Evolutionary conservation across 441 rosid species (phyloP), one percentile per base, ranked within the genome.

Genomic region (Theobroma grandiflorum): DNA sequence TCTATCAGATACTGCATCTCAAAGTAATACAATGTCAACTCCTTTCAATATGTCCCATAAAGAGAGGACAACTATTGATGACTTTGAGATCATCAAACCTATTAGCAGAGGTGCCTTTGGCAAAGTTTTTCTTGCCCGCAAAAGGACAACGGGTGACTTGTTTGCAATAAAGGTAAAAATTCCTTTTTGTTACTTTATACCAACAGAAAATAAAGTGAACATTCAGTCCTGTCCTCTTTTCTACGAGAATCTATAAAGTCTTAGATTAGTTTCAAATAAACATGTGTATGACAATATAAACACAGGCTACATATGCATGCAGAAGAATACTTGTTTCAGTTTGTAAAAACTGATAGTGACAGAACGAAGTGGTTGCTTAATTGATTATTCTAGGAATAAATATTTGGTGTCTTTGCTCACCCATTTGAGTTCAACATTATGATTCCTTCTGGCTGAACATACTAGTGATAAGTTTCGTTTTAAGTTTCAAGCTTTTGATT

Each of bases 61-160:
- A 84, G 98, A 92, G 62, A 85, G 94, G 80, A 92, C 90, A 80
- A 88, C 95, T 85, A 94, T 94, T 65, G 92, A 91, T 82, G 98
- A 94, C 82, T 94, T 94, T 89, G 98, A 93, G 85, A 94, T 90
- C 81, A 91, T 94, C 84, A 94, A 91, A 83, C 98, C 95, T 82
- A 90, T 94, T 65, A 94, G 95, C 85, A 90, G 94, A 86, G 98
- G 98, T 52, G 95, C 95, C 64, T 94, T 89, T 78, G 98, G 97
- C 67, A 92, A 90, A 88, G 98, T 94, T 84, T 94, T 90, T 82
- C 95, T 94, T 78, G 95, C 98, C 63, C 95, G 94, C 76, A 94
- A 94, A 89, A 85, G 97, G 80, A 89, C 92, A 33, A 94, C 98
- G 5, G 95, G 97, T 67, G 98, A 94, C 86, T 85, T 92, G 76